Percentiles rank a stretch among this genome's conserved stretches.
Conservation (phyloP, 2,329 filamentous ascomycete genomes). For the Mollisia scopiformis region DNA sequence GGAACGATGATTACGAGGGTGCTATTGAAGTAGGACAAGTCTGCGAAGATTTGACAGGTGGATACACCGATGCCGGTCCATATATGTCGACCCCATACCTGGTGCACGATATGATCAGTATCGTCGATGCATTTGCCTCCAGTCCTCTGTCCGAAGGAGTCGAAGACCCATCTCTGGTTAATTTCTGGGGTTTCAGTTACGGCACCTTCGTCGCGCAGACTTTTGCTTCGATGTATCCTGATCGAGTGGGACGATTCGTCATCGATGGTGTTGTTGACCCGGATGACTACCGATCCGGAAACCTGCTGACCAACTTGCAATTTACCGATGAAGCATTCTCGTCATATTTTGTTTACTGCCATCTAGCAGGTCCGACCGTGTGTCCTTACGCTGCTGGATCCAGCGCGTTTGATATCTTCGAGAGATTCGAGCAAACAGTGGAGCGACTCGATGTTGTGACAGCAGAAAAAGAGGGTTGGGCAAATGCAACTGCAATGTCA, state of each 20-base stretch:
- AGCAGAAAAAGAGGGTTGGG: constrained; percentile 13
- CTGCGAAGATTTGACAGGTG: background rate
- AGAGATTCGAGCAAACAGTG: constrained; percentile 17
- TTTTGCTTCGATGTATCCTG: constrained; percentile 46
- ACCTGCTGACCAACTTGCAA: background rate
- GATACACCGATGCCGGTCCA: background rate
- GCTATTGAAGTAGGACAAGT: background rate
- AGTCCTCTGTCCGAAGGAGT: background rate
- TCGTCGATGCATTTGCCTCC: constrained; percentile 6
- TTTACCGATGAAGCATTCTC: constrained; percentile 4
- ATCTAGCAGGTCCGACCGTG: constrained; percentile 34
- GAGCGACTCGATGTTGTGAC: constrained; percentile 16
- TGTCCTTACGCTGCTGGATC: constrained; percentile 26
- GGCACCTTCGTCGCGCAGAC: constrained; percentile 40
- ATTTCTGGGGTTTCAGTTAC: constrained; percentile 45
- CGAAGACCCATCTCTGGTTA: constrained; percentile 19
- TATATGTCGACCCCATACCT: constrained; percentile 2
- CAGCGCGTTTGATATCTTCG: constrained; percentile 22
- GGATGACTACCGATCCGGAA: constrained; percentile 15
- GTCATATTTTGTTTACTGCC: constrained; percentile 31
- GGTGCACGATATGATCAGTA: constrained; percentile 7
- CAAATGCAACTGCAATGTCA: constrained; percentile 19
- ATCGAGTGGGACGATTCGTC: constrained; percentile 44
- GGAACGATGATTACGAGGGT: background rate
- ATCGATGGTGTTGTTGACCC: constrained; percentile 26